These are phyloP conservation scores for Alternaria brassicae DNA, from an alignment of 2,329 filamentous ascomycete species.

Conservation along the genomic window DNA sequence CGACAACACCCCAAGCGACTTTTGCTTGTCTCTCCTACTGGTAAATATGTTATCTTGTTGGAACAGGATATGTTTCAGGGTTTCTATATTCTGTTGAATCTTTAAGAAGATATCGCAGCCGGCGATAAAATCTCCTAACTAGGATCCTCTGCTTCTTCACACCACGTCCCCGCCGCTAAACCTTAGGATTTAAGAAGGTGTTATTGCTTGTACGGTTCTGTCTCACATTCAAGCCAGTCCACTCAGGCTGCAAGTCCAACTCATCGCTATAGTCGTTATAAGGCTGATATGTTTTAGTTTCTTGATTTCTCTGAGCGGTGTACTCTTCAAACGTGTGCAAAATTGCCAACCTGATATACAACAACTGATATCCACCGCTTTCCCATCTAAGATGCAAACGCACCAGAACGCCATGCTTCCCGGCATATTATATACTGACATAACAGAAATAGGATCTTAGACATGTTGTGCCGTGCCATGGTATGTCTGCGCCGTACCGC, in stretches of 20 bases:
- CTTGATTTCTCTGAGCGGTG: background rate
- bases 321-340: background rate
- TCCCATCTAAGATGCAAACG: background rate
- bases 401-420: background rate
- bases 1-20: slow-evolving; percentile 24
- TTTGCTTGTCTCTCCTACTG: background rate
- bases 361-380: background rate
- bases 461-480: background rate
- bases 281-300: background rate
- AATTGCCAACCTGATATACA: background rate
- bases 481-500: background rate
- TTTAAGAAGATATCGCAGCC: background rate
- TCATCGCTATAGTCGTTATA: background rate
- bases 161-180: too few species aligned
- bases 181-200: too few species aligned
- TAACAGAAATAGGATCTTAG: background rate
- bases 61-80: background rate
- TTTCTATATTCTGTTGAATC: background rate
- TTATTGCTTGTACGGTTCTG: too few species aligned
- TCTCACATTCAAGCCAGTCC: too few species aligned
- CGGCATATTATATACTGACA: background rate
- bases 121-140: too few species aligned
- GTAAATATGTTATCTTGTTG: slow-evolving; percentile 1
- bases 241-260: too few species aligned
- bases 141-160: too few species aligned